Base-by-base conservation (phyloP, 2,329 filamentous ascomycete genomes). In the Aspergillus persii region DNA sequence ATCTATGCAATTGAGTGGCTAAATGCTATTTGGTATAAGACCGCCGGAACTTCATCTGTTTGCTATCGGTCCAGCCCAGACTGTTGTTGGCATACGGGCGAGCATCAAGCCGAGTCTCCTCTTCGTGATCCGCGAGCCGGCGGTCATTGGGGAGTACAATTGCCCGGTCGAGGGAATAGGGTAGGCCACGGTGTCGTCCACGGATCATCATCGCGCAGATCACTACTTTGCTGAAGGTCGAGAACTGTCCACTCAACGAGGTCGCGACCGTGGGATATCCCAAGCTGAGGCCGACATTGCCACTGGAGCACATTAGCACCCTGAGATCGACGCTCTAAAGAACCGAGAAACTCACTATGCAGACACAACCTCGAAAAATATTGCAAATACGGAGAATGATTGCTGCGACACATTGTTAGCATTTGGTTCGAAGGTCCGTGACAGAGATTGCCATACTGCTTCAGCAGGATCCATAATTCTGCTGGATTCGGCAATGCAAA, bases 171-270 rank as follows among this genome's bases (percentile, higher is more conserved):
- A 86, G 80, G 50, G 80, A 79, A 36, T 84, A 81, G 0, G 84
- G 83, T 61, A 86, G 67, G 11, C 81, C 82, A 48, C 83, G 73
- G 73, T 86, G 83, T 41, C 83, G 68, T 1, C 84, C 83, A 57
- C 83, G 71, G 29, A 85, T 70, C 83, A 85, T 85, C 54, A 85
- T 80, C 3, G 77, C 78, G 62, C 81, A 83, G 23, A 85, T 69
- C 1, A 86, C 78, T 49, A 86, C 66, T 69, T 86, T 86, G 64
- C 80, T 82, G 53, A 82, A 67, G 4, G 69, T 76, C 33, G 77
- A 76, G 74, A 82, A 83, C 44, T 75, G 67, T 4, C 82, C 83
- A 26, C 71, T 63, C n/a, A 75, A 61, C 2, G 69, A 73, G 18
- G 70, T 73, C 4, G 58, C 63, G 39, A 68, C 68, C 1, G 62